Conservation (phyloP, 75 land plant species). For the Selaginella tamariscina region DNA sequence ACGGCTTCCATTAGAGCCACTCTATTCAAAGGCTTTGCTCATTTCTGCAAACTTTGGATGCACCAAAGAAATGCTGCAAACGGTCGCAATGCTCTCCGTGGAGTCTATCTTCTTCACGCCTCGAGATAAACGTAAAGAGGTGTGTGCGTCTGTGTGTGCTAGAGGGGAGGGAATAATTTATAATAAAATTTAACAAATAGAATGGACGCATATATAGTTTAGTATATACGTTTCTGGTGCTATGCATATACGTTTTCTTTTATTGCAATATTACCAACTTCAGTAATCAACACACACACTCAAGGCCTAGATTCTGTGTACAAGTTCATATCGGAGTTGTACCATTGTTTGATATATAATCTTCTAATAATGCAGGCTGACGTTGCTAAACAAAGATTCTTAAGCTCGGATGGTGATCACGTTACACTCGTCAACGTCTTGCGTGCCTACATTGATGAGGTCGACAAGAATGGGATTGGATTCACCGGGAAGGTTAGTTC, state of each 20-base stretch:
- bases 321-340: too few relatives aligned
- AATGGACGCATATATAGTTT: too few relatives aligned
- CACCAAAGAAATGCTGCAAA: constrained; percentile 77
- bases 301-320: too few relatives aligned
- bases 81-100: constrained; percentile 87
- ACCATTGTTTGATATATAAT: too few relatives aligned
- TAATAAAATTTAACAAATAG: too few relatives aligned
- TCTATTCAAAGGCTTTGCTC: constrained; percentile 78
- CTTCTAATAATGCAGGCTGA: constrained; percentile 8
- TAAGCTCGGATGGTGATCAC: constrained; percentile 76
- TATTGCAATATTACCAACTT: too few relatives aligned
- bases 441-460: constrained; percentile 38
- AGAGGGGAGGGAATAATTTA: too few relatives aligned
- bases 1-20: constrained; percentile 73
- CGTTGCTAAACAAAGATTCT: constrained; percentile 34
- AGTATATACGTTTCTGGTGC: too few relatives aligned
- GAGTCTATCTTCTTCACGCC: constrained; percentile 84
- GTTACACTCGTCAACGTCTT: constrained; percentile 63
- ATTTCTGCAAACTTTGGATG: constrained; percentile 56
- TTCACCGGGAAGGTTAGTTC: not conserved
- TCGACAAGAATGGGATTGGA: constrained; percentile 31
- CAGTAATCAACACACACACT: too few relatives aligned
- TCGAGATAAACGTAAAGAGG: constrained; percentile 76
- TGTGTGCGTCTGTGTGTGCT: constrained; percentile 19
- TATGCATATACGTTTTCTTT: too few relatives aligned